Percentiles rank a stretch among this genome's conserved stretches.
phyloP scores from a whole-genome alignment of 768 basidiomycete genomes.

The Panellus pusillus region DNA sequence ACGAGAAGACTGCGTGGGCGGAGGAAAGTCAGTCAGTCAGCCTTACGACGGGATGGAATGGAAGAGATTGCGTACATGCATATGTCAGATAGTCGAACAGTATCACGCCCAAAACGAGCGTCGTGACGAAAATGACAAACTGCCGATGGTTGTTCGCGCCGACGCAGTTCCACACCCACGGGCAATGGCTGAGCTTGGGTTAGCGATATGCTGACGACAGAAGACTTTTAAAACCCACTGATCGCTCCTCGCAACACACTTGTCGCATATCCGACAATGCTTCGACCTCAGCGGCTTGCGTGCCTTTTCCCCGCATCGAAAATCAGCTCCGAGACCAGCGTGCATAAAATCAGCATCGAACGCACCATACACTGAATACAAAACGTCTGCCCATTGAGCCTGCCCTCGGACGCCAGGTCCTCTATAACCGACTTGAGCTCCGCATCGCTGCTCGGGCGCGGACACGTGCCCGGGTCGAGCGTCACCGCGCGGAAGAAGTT shows the following conservation, averaged over 20 bases:
- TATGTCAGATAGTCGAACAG: constrained; percentile 84
- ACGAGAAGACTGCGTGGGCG: constrained; percentile 61
- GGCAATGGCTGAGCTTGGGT: constrained; percentile 72
- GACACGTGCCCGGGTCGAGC: constrained; percentile 87
- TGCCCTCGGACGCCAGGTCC: constrained; percentile 82
- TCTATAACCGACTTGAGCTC: constrained; percentile 92
- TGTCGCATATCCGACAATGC: constrained; percentile 91
- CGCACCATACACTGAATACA: constrained; percentile 93
- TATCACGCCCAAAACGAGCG: constrained; percentile 78
- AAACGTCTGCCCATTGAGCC: constrained; percentile 94
- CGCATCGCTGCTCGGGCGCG: constrained; percentile 75
- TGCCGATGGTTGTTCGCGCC: constrained; percentile 94
- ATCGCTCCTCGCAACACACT: constrained; percentile 87
- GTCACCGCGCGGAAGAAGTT: constrained; percentile 91
- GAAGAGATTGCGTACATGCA: constrained; percentile 59
- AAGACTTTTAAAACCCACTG: constrained; percentile 68
- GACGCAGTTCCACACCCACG: constrained; percentile 99
- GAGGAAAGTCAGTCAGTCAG: no score
- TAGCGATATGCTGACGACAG: background rate
- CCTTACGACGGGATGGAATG: constrained; percentile 1
- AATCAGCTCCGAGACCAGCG: background rate
- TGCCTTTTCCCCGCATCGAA: constrained; percentile 61
- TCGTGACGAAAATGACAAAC: constrained; percentile 89
- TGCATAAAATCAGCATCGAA: background rate
- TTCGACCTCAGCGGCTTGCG: constrained; percentile 92